A percentile compares a stretch with the other conserved stretches of the same genome.
phyloP scores from a whole-genome alignment of 2,329 filamentous ascomycete genomes.

The Botrytis fabae region DNA sequence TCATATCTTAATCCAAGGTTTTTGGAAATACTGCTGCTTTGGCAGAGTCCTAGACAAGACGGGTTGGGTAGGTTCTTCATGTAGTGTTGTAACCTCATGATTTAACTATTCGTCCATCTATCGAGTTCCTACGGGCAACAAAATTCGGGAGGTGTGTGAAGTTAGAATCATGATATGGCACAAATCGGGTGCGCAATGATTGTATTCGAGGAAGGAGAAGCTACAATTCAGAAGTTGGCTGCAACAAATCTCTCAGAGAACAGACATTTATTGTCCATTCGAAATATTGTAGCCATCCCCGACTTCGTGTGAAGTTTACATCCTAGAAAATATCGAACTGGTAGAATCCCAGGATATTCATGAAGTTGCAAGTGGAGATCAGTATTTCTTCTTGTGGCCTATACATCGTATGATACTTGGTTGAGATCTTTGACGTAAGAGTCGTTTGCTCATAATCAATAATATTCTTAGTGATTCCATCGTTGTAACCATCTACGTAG shows the following conservation, averaged over 20 bases:
- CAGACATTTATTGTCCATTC: neutral
- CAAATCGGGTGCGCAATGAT: neutral
- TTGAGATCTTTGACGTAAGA: neutral
- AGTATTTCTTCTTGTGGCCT: neutral
- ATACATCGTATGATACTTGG: neutral
- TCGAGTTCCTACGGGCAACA: neutral
- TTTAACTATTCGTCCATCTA: neutral
- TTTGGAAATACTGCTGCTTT: neutral
- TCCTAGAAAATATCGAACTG: neutral
- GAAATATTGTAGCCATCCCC: neutral
- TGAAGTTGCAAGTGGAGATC: neutral
- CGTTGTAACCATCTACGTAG: neutral
- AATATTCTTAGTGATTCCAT: neutral
- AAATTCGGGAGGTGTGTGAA: neutral
- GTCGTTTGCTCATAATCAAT: no score
- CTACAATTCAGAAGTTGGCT: fast-evolving
- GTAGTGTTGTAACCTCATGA: neutral
- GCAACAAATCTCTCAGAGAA: fast-evolving
- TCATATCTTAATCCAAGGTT: neutral
- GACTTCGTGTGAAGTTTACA: neutral
- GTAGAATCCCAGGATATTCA: neutral
- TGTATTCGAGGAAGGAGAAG: neutral
- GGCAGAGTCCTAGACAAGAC: fast-evolving
- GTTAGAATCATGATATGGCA: neutral
- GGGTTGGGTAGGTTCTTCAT: neutral